Percentiles rank a stretch among this genome's conserved stretches.
Conservation (phyloP, 441 rosid genomes). For the Arabidopsis hybrid region DNA sequence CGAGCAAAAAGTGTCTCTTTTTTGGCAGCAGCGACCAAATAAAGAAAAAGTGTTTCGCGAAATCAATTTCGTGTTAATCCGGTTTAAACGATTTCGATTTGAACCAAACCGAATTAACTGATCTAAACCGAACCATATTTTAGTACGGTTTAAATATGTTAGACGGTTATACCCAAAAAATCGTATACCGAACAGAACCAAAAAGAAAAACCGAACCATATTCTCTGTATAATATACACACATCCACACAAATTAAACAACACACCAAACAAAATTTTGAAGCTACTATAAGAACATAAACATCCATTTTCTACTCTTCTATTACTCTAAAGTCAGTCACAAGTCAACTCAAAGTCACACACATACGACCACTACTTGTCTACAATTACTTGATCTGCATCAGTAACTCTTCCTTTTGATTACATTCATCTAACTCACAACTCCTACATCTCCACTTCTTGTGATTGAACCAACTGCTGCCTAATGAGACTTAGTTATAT, state of each 20-base stretch:
- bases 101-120: too few relatives aligned
- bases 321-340: constrained; percentile 36
- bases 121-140: too few relatives aligned
- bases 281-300: constrained; percentile 30
- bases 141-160: too few relatives aligned
- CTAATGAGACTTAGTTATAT: constrained; percentile 40
- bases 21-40: too few relatives aligned
- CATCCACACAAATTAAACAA: constrained; percentile 21
- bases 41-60: too few relatives aligned
- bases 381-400: constrained; percentile 21
- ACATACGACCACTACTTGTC: constrained; percentile 13
- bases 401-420: constrained; percentile 13
- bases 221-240: constrained; percentile 6
- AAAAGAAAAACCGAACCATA: too few relatives aligned
- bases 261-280: constrained; percentile 7
- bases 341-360: constrained; percentile 42
- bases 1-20: too few relatives aligned
- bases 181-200: too few relatives aligned
- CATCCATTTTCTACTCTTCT: constrained; percentile 23
- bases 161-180: too few relatives aligned
- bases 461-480: neutral
- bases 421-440: constrained; percentile 31
- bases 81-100: too few relatives aligned
- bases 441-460: constrained; percentile 10
- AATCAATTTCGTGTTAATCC: too few relatives aligned